Base-by-base conservation (phyloP, 345 rosid genomes). In the Melaleuca quinquenervia region DNA sequence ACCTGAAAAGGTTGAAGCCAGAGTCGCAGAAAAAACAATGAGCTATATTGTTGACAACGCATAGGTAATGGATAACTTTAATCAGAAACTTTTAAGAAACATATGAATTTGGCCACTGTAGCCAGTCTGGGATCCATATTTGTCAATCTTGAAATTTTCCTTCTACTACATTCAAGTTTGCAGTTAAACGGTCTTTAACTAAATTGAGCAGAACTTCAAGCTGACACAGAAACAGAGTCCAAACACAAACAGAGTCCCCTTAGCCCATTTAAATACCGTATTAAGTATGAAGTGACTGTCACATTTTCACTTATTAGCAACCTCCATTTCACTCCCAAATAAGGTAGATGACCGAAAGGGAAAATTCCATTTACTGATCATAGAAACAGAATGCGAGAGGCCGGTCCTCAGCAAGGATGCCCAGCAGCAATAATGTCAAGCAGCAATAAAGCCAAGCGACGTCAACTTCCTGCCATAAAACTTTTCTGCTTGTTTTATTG, bases 1-100 rank as follows among this genome's bases (percentile, higher is more conserved):
- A 97, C 91, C 99, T 97, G 96, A 92, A 89, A 54, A 90, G 75
- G 84, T 24, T 22, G 84, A 60, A 8, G 27, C 22, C 18, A 44
- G 54, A 36, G 51, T n/a, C 75, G 62, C 70, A 85, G 60, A 26
- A 52, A 52, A 50, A 11, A 32, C 55, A 32, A 54, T 55, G 74
- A 83, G 70, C 22, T 22, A 52, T 74, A 52, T 32, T 27, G 55
- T 14, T 6, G 64, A 55, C 44, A 55, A 52, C 21, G 20, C 20
- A 54, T 54, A 24, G 70, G 27, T 20, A 70, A 70, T 36, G 48
- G 26, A 36, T 8, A 29, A 16, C 4, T 3, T 70, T 5, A 5
- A 36, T 16, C 20, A 70, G 48, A 70, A 70, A 70, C 48, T 70
- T 36, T 1, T 8, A 36, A 36, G 26, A 70, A 29, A 29, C 9